Base-by-base conservation (phyloP, 129 eudicot species). In the Artemisia annua region DNA sequence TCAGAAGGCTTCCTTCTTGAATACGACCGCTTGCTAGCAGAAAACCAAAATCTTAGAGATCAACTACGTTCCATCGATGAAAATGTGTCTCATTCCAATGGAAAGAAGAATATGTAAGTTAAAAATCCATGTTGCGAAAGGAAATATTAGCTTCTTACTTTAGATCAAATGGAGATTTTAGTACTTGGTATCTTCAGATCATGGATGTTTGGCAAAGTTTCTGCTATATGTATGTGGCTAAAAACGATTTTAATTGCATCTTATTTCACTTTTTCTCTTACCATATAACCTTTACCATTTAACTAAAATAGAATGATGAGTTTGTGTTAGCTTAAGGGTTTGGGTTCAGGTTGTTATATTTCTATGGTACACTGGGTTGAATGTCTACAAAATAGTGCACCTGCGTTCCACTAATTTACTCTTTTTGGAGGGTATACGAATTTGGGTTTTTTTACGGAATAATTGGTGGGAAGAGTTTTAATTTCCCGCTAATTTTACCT, bases 1-100 rank as follows among this genome's bases (percentile, higher is more conserved):
- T 86, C 92, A 11, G 96, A 87, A 74, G 88, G 90, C 3, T 78
- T 89, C 26, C 92, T 84, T 68, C 69, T 77, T 20, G 88, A 89
- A 69, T 85, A 87, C 39, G 89, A 83, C 20, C 89, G 89, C 0
- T 35, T 67, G 78, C 70, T 81, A 4, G 86, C 82, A 14, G 84
- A 85, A 79, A 85, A 85, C 66, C 77, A 85, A 30, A 63, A 58
- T 30, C 86, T 85, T 67, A 70, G 73, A 62, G 76, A 82, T 72
- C 89, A 85, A 48, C 65, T 85, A 18, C 84, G 82, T 30, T 77
- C 86, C 7, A 78, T 85, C 68, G 89, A 82, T 72, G 84, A 79
- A 16, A 67, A 61, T 11, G 57, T 68, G 67, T 76, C 88, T 2
- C 83, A 83, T 78, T 82, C 90, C 7, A 78, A 79, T 64, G 83